Base-by-base conservation (phyloP, 2,329 filamentous ascomycete genomes). In the Geoglossum cookeanum region DNA sequence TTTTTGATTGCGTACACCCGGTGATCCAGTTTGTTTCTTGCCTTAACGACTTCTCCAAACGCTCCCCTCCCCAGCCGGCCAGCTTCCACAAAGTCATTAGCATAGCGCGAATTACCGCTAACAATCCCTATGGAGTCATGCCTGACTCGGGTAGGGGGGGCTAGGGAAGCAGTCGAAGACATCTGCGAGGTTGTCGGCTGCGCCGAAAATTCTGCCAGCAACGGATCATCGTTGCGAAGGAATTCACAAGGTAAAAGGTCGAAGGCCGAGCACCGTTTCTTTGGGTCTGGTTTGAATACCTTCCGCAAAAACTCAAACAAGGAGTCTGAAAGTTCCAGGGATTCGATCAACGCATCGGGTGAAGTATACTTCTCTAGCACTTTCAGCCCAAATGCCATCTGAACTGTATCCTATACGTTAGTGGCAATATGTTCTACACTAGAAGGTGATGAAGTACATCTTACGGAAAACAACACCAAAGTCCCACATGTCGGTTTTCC, bases 1-100 rank as follows among this genome's bases (percentile, higher is more conserved):
- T 97, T 96, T 69, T 98, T 98, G 67, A 98, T 87, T 17, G 92
- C 92, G 69, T 97, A 98, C 48, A 94, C 84, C 58, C 90, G 86
- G 0, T 87, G 87, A 67, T 97, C 92, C 3, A 96, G 79, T 71
- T 92, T 95, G 69, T 95, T 94, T 35, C 91, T 80, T 2, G 91
- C 91, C 68, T 95, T 94, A 57, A 97, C 88, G 27, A 98, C 92
- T 70, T 96, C 88, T 4, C 92, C 92, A 70, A 95, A 98, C 0
- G 91, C 92, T 48, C 92, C 92, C 67, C 91, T 94, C 2, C 92
- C 92, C 11, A 98, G 75, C 3, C 86, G 80, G 13, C 87, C 88
- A 65, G 92, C 83, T 69, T 97, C 90, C 17, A 90, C 83, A 69
- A 94, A 98, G 64, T 97, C 92, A 64, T 85, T 85, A 9, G 78